Evolutionary conservation across 2,329 filamentous ascomycete species (phyloP), one percentile per base, ranked within the genome.

Genomic region (Cordyceps pruinosa): DNA sequence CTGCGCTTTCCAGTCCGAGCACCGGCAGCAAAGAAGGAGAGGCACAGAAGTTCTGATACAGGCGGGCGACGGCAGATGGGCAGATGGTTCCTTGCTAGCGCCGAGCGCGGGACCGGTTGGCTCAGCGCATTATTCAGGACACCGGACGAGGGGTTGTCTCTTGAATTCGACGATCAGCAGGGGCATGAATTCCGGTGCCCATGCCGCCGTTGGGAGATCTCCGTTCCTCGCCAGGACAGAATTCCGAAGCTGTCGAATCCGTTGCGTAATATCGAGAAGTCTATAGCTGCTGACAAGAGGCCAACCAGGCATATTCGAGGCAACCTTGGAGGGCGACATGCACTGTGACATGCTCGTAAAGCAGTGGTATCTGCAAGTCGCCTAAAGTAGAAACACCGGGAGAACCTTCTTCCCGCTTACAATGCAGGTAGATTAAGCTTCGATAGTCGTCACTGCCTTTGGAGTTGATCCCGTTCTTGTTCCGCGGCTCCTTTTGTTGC

Each of bases 61-160:
- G 28, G 19, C 28, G 50, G 50, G 9, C 37, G 15, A 42, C 35
- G 35, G 37, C 12, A 44, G 21, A 45, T 54, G 41, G 39, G 19
- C 41, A 35, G 10, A 26, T 5, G 19, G 13, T 13, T 46, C 28
- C 41, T 21, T 37, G 41, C 41, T 54, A 54, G 51, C 51, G 30
- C 30, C 28, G 10, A 5, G 30, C 35, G 26, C 39, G 41, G 41
- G 46, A 46, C 19, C 26, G 51, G 30, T 46, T 51, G 49, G 37
- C 19, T 26, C 30, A 54, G 41, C 42, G 30, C 51, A 46, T 54
- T 46, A 19, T 54, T 35, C 41, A 54, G 17, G 41, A 54, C 30
- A 54, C 28, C 41, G 5, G 51, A 54, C 41, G 41, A 54, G 21
- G 35, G 7, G 13, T 26, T 32, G 26, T 44, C 21, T n/a, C n/a